Percentiles rank a stretch among this genome's conserved stretches.
phyloP scores from a whole-genome alignment of 495 filamentous ascomycete species.

The Xylaria intraflava region DNA sequence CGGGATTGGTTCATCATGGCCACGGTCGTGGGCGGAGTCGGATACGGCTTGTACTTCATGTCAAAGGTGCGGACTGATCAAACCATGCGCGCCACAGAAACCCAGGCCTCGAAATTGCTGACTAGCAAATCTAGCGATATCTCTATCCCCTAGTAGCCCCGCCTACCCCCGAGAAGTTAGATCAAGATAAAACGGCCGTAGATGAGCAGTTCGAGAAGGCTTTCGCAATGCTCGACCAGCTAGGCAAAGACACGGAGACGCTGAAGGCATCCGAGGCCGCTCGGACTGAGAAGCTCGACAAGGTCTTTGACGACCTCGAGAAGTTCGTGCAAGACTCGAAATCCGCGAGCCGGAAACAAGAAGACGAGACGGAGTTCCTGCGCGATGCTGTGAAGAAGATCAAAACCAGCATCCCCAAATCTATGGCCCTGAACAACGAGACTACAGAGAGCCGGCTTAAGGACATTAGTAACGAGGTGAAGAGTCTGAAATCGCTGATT shows the following conservation, averaged over 20 bases:
- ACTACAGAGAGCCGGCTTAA: constrained; percentile 70
- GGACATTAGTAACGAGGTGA: constrained; percentile 82
- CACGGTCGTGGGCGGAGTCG: constrained; percentile 76
- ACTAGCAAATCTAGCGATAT: constrained; percentile 60
- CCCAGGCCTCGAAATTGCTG: constrained; percentile 8
- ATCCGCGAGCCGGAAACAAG: constrained; percentile 64
- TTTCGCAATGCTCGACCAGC: constrained; percentile 84
- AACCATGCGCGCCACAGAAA: neutral
- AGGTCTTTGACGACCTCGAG: constrained; percentile 76
- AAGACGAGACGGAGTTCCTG: constrained; percentile 76
- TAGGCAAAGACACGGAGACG: constrained; percentile 78
- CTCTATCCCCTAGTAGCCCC: constrained; percentile 84
- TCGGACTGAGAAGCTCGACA: constrained; percentile 78
- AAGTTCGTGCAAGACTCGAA: constrained; percentile 74
- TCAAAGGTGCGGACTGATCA: constrained; percentile 55
- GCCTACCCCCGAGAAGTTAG: constrained; percentile 85
- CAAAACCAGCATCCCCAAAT: constrained; percentile 78
- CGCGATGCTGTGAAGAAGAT: constrained; percentile 81
- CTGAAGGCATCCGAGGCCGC: constrained; percentile 79
- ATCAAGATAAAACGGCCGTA: constrained; percentile 85
- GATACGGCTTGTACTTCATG: constrained; percentile 80
- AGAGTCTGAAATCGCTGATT: constrained; percentile 84
- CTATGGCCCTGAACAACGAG: constrained; percentile 80
- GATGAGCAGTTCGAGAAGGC: constrained; percentile 88
- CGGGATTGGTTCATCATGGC: constrained; percentile 98